Evolutionary conservation across 2,329 filamentous ascomycete genomes (phyloP).

Genomic region (Shiraia bambusicola): DNA sequence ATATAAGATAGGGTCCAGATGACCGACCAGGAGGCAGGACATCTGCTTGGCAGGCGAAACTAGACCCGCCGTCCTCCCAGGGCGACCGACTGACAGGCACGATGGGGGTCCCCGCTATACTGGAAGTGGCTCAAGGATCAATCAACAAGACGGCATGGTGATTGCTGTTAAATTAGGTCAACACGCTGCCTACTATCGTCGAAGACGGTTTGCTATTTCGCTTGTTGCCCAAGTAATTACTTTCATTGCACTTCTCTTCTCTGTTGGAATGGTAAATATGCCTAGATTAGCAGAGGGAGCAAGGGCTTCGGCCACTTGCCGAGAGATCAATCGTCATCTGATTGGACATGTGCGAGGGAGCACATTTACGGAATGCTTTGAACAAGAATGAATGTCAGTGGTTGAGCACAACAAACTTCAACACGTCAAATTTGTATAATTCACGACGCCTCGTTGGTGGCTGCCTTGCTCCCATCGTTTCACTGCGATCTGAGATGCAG

Average conservation of each 20-base stretch:
- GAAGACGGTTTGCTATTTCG: constrained; percentile 29
- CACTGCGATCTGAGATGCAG: constrained; percentile 31
- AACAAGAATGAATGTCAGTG: constrained; percentile 42
- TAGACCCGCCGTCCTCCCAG: constrained; percentile 28
- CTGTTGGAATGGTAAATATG: constrained; percentile 38
- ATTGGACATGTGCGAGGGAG: constrained; percentile 44
- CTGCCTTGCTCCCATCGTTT: constrained; percentile 29
- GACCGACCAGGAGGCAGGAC: constrained; percentile 26
- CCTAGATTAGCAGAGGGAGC: constrained; percentile 41
- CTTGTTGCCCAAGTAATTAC: constrained; percentile 37
- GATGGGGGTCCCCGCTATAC: constrained; percentile 33
- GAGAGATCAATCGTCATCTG: constrained; percentile 34
- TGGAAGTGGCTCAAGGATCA: constrained; percentile 26
- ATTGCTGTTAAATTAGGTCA: constrained; percentile 37
- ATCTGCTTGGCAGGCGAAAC: constrained; percentile 22
- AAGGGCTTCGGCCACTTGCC: constrained; percentile 39
- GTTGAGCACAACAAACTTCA: constrained; percentile 36
- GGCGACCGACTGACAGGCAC: constrained; percentile 27
- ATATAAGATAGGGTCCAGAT: constrained; percentile 35
- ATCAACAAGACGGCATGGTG: constrained; percentile 34
- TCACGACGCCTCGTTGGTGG: constrained; percentile 36
- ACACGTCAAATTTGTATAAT: constrained; percentile 35
- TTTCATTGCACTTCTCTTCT: constrained; percentile 25
- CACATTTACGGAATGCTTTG: constrained; percentile 38
- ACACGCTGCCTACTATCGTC: constrained; percentile 31